These are phyloP conservation scores for Nidula niveotomentosa DNA, from an alignment of 1,284 basidiomycete genomes.

Conservation along the genomic window DNA sequence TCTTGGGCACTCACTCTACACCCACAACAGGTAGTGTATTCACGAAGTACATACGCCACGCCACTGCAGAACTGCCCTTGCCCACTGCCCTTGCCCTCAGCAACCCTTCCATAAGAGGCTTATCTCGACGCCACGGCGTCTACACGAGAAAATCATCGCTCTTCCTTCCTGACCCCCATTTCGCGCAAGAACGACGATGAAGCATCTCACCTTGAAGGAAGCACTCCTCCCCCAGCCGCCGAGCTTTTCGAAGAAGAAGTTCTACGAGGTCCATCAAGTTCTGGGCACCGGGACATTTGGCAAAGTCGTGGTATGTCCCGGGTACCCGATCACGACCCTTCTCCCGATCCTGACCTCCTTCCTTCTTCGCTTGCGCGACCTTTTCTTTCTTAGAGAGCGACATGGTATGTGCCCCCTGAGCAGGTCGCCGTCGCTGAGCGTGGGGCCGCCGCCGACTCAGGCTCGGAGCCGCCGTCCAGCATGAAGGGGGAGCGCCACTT, in stretches of 20 bases:
- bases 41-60: too few relatives aligned
- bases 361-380: neutral
- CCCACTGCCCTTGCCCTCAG: too few relatives aligned
- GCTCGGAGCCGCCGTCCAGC: conserved; percentile 10
- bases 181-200: conserved; percentile 23
- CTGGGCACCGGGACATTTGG: conserved; percentile 86
- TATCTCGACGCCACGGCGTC: too few relatives aligned
- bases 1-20: too few relatives aligned
- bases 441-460: conserved; percentile 45
- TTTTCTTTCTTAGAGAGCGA: conserved; percentile 47
- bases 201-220: conserved; percentile 37
- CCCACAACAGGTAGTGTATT: too few relatives aligned
- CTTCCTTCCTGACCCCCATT: too few relatives aligned
- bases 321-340: conserved; percentile 4
- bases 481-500: conserved; percentile 10
- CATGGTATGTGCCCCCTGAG: conserved; percentile 69
- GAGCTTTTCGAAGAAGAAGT: conserved; percentile 83
- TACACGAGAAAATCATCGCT: too few relatives aligned
- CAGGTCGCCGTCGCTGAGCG: conserved; percentile 54
- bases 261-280: conserved; percentile 71
- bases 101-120: too few relatives aligned
- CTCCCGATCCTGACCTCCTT: neutral
- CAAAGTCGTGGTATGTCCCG: conserved; percentile 72
- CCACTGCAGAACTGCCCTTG: too few relatives aligned
- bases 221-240: conserved; percentile 76